phyloP scores from a whole-genome alignment of 2,329 filamentous ascomycete species.

The Dryadomyces quercus-mongolicae region DNA sequence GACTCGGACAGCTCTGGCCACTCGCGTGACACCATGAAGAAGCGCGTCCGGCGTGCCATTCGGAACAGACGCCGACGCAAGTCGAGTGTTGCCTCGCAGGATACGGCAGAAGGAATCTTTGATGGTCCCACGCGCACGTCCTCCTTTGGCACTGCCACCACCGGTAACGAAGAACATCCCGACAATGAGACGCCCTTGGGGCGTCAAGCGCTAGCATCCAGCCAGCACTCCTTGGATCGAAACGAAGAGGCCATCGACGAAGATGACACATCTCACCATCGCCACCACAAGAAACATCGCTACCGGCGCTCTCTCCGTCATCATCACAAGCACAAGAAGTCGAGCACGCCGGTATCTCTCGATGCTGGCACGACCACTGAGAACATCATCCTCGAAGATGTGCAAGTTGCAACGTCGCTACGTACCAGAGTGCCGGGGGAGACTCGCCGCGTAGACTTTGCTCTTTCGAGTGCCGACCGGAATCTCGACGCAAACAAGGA shows the following conservation, averaged over 20 bases:
- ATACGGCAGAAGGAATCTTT: constrained; percentile 28
- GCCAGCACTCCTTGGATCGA: constrained; percentile 23
- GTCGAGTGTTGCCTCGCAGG: constrained; percentile 46
- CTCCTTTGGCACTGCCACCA: constrained; percentile 27
- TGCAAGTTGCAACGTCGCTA: neutral
- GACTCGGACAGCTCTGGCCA: constrained; percentile 45
- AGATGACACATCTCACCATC: constrained; percentile 27
- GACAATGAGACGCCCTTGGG: constrained; percentile 25
- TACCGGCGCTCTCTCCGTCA: constrained; percentile 20
- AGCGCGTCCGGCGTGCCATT: constrained; percentile 49
- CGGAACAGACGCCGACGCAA: constrained; percentile 35
- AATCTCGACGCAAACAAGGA: neutral
- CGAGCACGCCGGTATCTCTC: constrained; percentile 18
- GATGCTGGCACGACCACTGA: constrained; percentile 14
- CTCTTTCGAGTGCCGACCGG: constrained; percentile 17
- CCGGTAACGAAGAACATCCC: constrained; percentile 23
- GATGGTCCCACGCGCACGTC: constrained; percentile 23
- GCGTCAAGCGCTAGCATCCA: constrained; percentile 19
- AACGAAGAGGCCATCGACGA: constrained; percentile 35
- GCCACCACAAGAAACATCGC: constrained; percentile 20
- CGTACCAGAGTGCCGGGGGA: constrained; percentile 9
- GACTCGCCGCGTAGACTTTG: constrained; percentile 31
- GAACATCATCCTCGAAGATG: constrained; percentile 21
- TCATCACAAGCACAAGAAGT: constrained; percentile 23
- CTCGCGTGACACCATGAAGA: constrained; percentile 39